Conservation (phyloP, 805 yeast genomes). For the Cyberlindnera nakhonratchasimensis region DNA sequence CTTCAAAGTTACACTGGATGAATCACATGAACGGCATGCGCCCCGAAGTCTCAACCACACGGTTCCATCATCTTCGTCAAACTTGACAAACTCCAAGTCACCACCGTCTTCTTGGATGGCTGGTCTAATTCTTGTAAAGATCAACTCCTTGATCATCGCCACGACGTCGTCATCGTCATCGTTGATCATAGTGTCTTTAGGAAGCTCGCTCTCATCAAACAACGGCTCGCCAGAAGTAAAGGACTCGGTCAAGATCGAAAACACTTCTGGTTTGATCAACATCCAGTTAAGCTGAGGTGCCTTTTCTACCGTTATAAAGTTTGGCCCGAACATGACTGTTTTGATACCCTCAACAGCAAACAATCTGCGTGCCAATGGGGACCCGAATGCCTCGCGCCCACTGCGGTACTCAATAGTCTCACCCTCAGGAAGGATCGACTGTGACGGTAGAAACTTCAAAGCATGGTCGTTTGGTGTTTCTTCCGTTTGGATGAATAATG, state of each 20-base stretch:
- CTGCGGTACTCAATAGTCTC: constrained; percentile 68
- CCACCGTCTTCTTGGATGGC: constrained; percentile 78
- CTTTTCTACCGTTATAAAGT: constrained; percentile 82
- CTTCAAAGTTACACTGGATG: constrained; percentile 61
- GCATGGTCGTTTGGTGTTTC: constrained; percentile 88
- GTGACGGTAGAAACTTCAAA: constrained; percentile 76
- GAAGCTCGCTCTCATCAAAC: constrained; percentile 32
- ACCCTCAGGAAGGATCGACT: constrained; percentile 58
- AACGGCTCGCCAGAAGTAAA: constrained; percentile 47
- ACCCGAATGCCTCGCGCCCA: constrained; percentile 70
- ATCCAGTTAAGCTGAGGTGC: constrained; percentile 47
- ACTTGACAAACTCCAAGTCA: constrained; percentile 62
- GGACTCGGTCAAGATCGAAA: constrained; percentile 32
- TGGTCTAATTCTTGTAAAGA: constrained; percentile 67
- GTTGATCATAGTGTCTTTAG: constrained; percentile 39
- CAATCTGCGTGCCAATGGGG: constrained; percentile 74
- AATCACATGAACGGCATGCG: constrained; percentile 71
- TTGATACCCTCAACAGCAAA: constrained; percentile 74
- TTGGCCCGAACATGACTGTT: constrained; percentile 75
- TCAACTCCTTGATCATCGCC: constrained; percentile 63
- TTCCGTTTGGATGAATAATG: constrained; percentile 72
- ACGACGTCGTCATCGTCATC: constrained; percentile 68
- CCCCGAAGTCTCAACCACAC: constrained; percentile 60
- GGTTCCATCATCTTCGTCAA: constrained; percentile 56
- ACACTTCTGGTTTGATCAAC: constrained; percentile 62